Base-by-base conservation (phyloP, 2,329 filamentous ascomycete species). In the Pseudocercospora macadamiae region DNA sequence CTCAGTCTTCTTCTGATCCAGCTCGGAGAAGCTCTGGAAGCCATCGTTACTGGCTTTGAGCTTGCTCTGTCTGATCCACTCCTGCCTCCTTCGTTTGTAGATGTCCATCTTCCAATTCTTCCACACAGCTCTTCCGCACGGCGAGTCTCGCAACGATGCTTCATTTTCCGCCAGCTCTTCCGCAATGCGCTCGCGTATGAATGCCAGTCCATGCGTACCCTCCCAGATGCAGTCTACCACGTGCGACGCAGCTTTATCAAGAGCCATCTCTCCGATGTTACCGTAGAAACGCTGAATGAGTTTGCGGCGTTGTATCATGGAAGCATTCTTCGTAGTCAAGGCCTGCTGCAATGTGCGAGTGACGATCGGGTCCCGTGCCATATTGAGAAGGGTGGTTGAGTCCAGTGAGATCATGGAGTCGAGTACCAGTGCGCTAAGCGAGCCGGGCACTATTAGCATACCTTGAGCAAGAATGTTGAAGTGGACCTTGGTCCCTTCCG, bases 381-480 rank as follows among this genome's bases (percentile, higher is more conserved):
- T 84, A 36, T 81, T 78, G 28, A 91, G 71, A 0, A 79, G 70
- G 4, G 76, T 71, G 5, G 72, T 55, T 87, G 80, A 19, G 78
- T 82, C 54, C 80, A 83, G 45, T 76, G 72, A 9, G 80, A 77
- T 64, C 2, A 82, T 69, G 3, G 77, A 75, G 60, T 87, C 83
- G 71, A 95, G 90, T 28, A 96, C 83, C 9, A 93, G 82, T 51
- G 85, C 85, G 57, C 84, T 82, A 1, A 93, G 79, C 1, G 83
- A 75, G 0, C 91, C 91, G 0, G 89, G 84, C 23, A 91, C 87
- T 6, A 84, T 78, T 51, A 97, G 85, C 79, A 99, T 89, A 3
- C 89, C 79, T 62, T 95, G 88, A 7, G 90, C 87, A 25, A 99
- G 83, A 47, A 96, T 89, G 91, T 77, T 99, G 93, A 72, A 91